Evolutionary conservation across 176 grass and related monocot species (phyloP).

Genomic region (Avena sativa): DNA sequence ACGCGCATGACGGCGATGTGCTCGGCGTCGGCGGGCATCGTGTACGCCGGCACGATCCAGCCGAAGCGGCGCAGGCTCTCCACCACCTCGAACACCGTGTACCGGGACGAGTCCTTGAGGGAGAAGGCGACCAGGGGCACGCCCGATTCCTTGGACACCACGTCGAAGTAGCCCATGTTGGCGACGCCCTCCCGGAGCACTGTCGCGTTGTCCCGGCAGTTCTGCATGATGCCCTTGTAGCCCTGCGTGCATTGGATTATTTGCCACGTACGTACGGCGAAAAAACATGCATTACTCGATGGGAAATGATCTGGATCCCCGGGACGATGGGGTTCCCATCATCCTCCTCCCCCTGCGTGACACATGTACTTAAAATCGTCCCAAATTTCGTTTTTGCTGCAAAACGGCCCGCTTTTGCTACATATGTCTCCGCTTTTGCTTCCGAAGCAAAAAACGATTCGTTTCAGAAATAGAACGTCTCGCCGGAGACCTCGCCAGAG

Average conservation of each 20-base stretch:
- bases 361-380: too few species aligned
- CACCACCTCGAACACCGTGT: constrained; percentile 78
- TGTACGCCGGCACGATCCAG: constrained; percentile 86
- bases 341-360: too few species aligned
- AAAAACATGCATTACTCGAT: background rate
- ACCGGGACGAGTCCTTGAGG: constrained; percentile 58
- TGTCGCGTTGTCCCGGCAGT: constrained; percentile 71
- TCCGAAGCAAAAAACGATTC: too few species aligned
- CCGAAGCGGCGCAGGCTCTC: constrained; percentile 78
- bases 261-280: too few species aligned
- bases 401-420: too few species aligned
- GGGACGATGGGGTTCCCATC: too few species aligned
- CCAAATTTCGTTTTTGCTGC: too few species aligned
- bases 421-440: too few species aligned
- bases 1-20: constrained; percentile 73
- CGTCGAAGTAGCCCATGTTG: constrained; percentile 65
- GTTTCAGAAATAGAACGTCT: too few species aligned
- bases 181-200: constrained; percentile 67
- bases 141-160: constrained; percentile 72
- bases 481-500: too few species aligned
- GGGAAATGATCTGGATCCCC: too few species aligned
- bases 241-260: constrained; percentile 50
- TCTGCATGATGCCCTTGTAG: constrained; percentile 77
- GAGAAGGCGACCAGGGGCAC: constrained; percentile 82
- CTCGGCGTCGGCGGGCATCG: constrained; percentile 74